These are phyloP conservation scores for Blepharisma japonicum DNA, from an alignment of 73 alveolate species.

Conservation along the genomic window DNA sequence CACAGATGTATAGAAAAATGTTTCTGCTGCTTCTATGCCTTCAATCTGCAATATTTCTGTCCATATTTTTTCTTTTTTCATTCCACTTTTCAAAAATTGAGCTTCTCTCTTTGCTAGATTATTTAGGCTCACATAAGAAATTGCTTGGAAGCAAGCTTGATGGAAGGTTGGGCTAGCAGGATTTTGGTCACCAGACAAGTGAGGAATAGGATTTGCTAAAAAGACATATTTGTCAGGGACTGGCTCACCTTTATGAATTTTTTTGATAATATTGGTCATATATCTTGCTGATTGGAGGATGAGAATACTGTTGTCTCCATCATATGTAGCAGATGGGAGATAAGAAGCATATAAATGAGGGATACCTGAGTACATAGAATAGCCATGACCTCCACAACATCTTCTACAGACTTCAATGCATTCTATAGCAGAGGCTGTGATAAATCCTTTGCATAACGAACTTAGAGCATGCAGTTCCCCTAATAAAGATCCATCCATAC, in stretches of 20 bases:
- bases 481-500: slow-evolving; percentile 60
- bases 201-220: not conserved
- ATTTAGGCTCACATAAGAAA: not conserved
- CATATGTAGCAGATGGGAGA: slow-evolving; percentile 45
- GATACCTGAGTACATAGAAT: slow-evolving; percentile 55
- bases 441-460: slow-evolving; percentile 66
- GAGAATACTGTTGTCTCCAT: slow-evolving; percentile 37
- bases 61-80: not conserved
- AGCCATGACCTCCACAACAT: slow-evolving; percentile 90
- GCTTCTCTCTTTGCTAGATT: not conserved
- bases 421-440: slow-evolving; percentile 50
- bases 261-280: slow-evolving; percentile 25
- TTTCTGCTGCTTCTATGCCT: not conserved
- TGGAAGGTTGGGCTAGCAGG: not conserved
- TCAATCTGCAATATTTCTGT: not conserved
- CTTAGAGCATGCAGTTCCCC: slow-evolving; percentile 65
- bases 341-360: slow-evolving; percentile 40
- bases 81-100: not conserved
- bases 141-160: not conserved
- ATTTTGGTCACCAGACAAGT: not conserved
- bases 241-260: not conserved
- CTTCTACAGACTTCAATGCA: slow-evolving; percentile 66
- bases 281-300: slow-evolving; percentile 34
- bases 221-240: too few species aligned
- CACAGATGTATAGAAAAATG: not conserved